Evolutionary conservation across 441 rosid genomes (phyloP).

Genomic region (Croton setiger): DNA sequence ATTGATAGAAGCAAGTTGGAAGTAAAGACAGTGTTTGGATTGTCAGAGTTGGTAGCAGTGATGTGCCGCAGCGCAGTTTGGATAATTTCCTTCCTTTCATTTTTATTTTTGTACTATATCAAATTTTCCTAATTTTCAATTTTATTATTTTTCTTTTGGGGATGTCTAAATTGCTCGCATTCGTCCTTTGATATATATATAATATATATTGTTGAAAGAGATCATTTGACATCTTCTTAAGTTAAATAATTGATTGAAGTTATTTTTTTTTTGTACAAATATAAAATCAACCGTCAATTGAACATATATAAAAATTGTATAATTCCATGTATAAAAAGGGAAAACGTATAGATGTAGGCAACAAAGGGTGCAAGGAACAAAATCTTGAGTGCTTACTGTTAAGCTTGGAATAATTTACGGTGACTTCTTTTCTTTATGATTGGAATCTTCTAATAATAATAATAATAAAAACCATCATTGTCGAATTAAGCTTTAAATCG

Average conservation of each 20-base stretch:
- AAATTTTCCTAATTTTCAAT: too few species aligned
- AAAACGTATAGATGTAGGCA: not conserved
- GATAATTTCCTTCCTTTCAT: constrained; percentile 14
- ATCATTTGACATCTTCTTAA: too few species aligned
- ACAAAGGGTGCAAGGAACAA: not conserved
- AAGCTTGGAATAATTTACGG: not conserved
- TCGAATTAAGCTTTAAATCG: constrained; percentile 31
- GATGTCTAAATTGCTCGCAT: too few species aligned
- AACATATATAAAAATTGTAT: too few species aligned
- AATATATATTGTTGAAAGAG: too few species aligned
- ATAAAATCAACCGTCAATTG: not conserved
- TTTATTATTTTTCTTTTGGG: too few species aligned
- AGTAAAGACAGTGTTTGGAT: not conserved
- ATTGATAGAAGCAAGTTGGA: too few species aligned
- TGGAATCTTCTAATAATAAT: constrained; percentile 25
- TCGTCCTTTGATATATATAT: too few species aligned
- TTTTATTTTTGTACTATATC: not conserved
- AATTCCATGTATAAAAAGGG: too few species aligned
- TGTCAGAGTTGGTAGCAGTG: constrained; percentile 23
- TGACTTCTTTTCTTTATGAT: constrained; percentile 2
- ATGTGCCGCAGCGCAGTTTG: constrained; percentile 22
- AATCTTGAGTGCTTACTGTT: not conserved
- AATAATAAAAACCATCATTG: constrained; percentile 29
- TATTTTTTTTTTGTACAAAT: too few species aligned
- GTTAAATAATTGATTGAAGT: too few species aligned